These are phyloP conservation scores for Solanum piurae DNA, from an alignment of 257 asterid genomes.

Conservation along the genomic window DNA sequence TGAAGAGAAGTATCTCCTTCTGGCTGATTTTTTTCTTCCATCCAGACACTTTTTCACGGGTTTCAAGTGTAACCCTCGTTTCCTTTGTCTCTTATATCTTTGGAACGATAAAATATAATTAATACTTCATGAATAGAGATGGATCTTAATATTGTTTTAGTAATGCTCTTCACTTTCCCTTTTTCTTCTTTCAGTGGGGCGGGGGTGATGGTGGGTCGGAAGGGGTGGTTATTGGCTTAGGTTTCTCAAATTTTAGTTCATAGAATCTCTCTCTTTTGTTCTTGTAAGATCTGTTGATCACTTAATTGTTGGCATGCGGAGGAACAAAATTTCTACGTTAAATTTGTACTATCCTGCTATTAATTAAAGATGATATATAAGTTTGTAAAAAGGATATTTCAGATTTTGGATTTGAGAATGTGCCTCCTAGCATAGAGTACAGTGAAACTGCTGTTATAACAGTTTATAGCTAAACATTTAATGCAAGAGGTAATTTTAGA, in stretches of 20 bases:
- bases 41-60: not conserved
- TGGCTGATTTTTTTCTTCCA: not conserved
- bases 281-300: not conserved
- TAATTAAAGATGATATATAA: not conserved
- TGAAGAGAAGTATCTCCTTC: not conserved
- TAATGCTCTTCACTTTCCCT: not conserved
- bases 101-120: not conserved
- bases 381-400: not conserved
- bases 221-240: not conserved
- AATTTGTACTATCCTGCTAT: not conserved
- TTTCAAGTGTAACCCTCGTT: not conserved
- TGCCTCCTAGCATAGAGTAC: not conserved
- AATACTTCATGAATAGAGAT: not conserved
- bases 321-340: not conserved
- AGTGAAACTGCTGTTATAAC: not conserved
- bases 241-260: not conserved
- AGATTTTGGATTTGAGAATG: not conserved
- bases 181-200: not conserved
- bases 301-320: not conserved
- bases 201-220: not conserved
- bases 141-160: not conserved
- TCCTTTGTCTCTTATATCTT: not conserved
- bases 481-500: not conserved
- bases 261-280: not conserved
- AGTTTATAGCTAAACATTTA: not conserved